Base-by-base conservation (phyloP, 768 basidiomycete species). In the Auriculariales sp. region DNA sequence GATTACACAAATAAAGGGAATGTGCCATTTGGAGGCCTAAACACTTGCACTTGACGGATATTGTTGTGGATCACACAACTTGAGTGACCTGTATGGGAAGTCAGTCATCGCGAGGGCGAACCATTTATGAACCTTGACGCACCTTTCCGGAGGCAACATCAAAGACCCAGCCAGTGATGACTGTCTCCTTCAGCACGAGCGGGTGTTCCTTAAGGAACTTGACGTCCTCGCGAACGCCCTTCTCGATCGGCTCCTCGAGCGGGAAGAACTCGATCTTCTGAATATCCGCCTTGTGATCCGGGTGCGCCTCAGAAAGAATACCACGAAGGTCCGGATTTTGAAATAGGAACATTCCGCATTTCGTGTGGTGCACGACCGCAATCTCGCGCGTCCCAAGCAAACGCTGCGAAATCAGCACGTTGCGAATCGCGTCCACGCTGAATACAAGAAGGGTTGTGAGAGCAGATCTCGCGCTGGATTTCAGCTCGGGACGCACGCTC, bases 331-430 rank as follows among this genome's bases (percentile, higher is more conserved):
- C 59, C 0, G 68, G 62, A 25, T 70, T 71, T 4, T 64, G 69
- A 66, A 84, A 83, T 0, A 73, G 75, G 39, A 79, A 64, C 81
- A 84, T 83, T 39, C 83, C 83, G 57, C 83, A 84, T 44, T 71
- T 78, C 1, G 78, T 81, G 62, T 86, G 83, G 59, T 79, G 80
- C 61, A 82, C 72, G 47, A 86, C 65, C 3, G 78, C 73, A 47
- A 84, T 73, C 63, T 83, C 79, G 15, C 70, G 68, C 10, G 83
- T 86, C 11, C 79, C 82, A 15, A 84, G 71, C 14, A 83, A 71
- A 31, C 80, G 77, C 57, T 86, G 81, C 28, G 82, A 83, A 57
- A 85, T 75, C 46, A 86, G 66, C 56, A 86, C 66, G 59, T 72
- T 76, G 19, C 82, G 72, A 9, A 86, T 55, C 1, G 81, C 76